These are phyloP conservation scores for Tarenaya hassleriana DNA, from an alignment of 345 rosid species.

Conservation along the genomic window DNA sequence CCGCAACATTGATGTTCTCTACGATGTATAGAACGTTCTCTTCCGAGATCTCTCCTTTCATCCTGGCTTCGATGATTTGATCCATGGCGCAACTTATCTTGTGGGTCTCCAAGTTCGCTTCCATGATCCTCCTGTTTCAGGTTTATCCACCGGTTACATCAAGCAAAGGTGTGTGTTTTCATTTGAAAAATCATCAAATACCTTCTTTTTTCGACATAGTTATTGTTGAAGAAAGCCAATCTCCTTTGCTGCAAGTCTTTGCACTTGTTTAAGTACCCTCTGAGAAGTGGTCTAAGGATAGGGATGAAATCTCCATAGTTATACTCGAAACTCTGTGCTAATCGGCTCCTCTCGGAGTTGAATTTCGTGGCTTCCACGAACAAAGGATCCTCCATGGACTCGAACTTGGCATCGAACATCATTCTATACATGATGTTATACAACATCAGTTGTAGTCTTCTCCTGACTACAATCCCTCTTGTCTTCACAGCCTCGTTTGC, in stretches of 20 bases:
- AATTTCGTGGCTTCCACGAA: conserved; percentile 64
- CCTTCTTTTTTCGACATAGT: conserved; percentile 89
- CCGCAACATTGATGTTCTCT: conserved; percentile 99
- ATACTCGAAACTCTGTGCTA: conserved; percentile 95
- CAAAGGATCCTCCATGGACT: conserved; percentile 80
- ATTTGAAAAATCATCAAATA: conserved; percentile 25
- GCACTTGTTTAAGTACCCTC: conserved; percentile 89
- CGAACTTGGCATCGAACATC: conserved; percentile 87
- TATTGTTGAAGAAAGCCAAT: conserved; percentile 79
- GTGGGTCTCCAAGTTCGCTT: conserved; percentile 42
- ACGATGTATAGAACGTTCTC: conserved; percentile 96
- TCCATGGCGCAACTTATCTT: conserved; percentile 87
- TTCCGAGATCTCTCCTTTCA: conserved; percentile 90
- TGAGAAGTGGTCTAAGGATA: conserved; percentile 77
- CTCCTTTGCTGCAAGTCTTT: conserved; percentile 77
- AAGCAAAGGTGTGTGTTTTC: background rate
- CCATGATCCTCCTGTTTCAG: conserved; percentile 39
- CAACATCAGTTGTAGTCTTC: conserved; percentile 90
- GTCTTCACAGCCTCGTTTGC: conserved; percentile 62
- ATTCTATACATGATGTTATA: conserved; percentile 91
- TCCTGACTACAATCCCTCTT: conserved; percentile 61
- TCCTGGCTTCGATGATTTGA: conserved; percentile 81
- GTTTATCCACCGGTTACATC: conserved; percentile 31
- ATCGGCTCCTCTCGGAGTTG: conserved; percentile 86
- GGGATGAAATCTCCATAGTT: conserved; percentile 98